Base-by-base conservation (phyloP, 805 yeast genomes). In the Cyberlindnera petersonii region DNA sequence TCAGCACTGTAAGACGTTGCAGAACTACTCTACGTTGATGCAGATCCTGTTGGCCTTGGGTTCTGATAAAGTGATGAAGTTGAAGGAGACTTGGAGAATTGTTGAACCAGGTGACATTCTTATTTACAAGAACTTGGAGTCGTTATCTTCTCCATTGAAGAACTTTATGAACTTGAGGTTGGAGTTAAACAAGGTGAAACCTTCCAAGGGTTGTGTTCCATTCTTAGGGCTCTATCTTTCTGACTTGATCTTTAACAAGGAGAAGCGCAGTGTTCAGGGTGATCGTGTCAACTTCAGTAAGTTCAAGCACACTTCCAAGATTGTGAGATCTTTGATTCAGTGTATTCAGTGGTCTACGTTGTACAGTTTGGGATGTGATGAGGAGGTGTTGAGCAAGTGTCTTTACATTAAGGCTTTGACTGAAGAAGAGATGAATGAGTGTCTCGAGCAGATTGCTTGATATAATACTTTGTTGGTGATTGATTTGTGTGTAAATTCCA, bases 21-120 rank as follows among this genome's bases (percentile, higher is more conserved):
- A 89, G 58, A 91, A 91, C 60, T 88, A 71, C 58, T 79, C 95
- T 9, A 83, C 97, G 0, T 65, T 87, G 61, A 83, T 87, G 82
- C 96, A 91, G 61, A 77, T 93, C 31, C 72, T 86, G 11, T 66
- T 89, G 38, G 97, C 95, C 0, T 68, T 91, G 44, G 82, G 82
- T 17, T 77, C 93, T 4, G 75, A 71, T 26, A 72, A 74, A 42
- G 69, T 86, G 31, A 75, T 72, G 55, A 68, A 71, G 43, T 65
- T 83, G 50, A 71, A 69, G 37, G 73, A 71, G 13, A 87, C 95
- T 1, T 88, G 96, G 96, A 69, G 74, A 46, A 62, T 71, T 36
- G 64, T 91, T 27, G 76, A 82, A 19, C 81, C 82, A 1, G 86
- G 83, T 10, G 96, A 91, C 53, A 63, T 80, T 34, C 63, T 79